Evolutionary conservation across 345 rosid species (phyloP), one percentile per base, ranked within the genome.

Genomic region (Cardiospermum halicacabum): DNA sequence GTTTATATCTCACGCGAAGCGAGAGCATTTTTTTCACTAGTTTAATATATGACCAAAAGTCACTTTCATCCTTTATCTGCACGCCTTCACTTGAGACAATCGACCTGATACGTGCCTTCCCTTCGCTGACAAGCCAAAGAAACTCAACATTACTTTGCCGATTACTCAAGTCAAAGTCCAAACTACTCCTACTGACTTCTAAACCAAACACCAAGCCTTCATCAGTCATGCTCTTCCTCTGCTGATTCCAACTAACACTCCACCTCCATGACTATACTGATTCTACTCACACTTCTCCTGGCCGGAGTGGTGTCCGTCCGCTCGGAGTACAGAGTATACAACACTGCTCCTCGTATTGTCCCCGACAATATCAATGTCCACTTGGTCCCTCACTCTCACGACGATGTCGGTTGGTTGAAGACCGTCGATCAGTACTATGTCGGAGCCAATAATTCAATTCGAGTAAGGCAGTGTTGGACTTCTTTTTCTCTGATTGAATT

Each of bases 341-440:
- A 87, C 61, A 89, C 98, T 42, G 64, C 80, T 22, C 69, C 76
- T 42, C 54, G 80, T 40, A 80, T 87, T 55, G 80, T 79, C 25
- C 77, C 93, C 3, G 89, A 72, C n/a, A 92, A 83, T 72, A 70
- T 92, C 78, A 92, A 89, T 64, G 96, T 92, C 65, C 98, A 92
- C 73, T 84, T 92, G 83, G 89, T 92, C 13, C 98, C 98, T 69
- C 96, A 89, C 82, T 77, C 98, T 50, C 98, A 92, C 70, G 96
- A 92, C 43, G 98, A 92, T 62, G 98, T 92, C 58, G 98, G 98
- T 8, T 92, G 98, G 98, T 78, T 92, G 64, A 92, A 92, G 84
- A 92, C 98, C 50, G 98, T 92, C 66, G 96, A 92, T 13, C 98
- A 92, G 89, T 92, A 87, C 84, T 92, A 75, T 63, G 84, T 89